phyloP scores from a whole-genome alignment of 2,329 filamentous ascomycete species.

The Cephalotrichum gorgonifer region DNA sequence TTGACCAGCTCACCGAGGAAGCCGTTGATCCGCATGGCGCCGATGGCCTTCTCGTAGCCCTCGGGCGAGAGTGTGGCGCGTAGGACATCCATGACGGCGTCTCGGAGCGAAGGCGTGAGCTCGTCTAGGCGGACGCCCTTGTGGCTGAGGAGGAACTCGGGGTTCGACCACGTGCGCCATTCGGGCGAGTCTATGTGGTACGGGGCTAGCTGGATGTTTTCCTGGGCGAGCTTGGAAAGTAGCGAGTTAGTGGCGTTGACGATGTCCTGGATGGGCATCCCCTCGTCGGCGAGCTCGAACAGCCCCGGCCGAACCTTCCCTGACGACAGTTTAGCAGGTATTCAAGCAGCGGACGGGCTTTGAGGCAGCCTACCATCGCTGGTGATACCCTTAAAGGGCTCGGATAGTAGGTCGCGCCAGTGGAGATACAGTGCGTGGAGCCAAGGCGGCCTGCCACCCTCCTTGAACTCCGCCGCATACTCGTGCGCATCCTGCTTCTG shows the following conservation, averaged over 20 bases:
- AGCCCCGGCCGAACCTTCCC: constrained; percentile 40
- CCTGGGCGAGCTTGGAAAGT: constrained; percentile 28
- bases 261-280: constrained; percentile 47
- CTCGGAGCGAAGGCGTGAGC: constrained; percentile 25
- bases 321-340: constrained; percentile 13
- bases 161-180: constrained; percentile 63
- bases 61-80: constrained; percentile 52
- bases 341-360: neutral
- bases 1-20: constrained; percentile 62
- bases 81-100: constrained; percentile 45
- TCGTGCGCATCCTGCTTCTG: constrained; percentile 50
- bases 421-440: constrained; percentile 49
- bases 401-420: constrained; percentile 47
- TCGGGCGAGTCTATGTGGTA: constrained; percentile 60
- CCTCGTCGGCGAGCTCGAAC: constrained; percentile 53
- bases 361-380: constrained; percentile 42
- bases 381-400: constrained; percentile 63
- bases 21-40: constrained; percentile 64
- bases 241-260: constrained; percentile 37
- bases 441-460: constrained; percentile 53
- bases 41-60: constrained; percentile 60
- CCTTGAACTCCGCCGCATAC: constrained; percentile 51
- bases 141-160: constrained; percentile 59
- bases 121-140: constrained; percentile 65
- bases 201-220: constrained; percentile 15